Evolutionary conservation across 495 filamentous ascomycete genomes (phyloP).

Genomic region (Annulohypoxylon stygium): DNA sequence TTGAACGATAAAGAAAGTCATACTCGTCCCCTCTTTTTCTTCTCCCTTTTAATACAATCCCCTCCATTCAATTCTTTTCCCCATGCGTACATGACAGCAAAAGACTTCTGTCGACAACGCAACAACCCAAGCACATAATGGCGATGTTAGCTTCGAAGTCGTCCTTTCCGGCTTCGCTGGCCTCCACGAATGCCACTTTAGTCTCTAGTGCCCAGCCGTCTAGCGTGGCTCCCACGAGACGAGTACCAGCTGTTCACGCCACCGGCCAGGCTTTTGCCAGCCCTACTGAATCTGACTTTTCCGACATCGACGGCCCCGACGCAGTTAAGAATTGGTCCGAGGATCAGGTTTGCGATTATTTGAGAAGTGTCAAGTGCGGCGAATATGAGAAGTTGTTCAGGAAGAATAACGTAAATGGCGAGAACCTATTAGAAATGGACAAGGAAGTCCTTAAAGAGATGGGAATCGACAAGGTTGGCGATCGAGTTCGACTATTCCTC

Average conservation of each 20-base stretch:
- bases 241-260: conserved; percentile 67
- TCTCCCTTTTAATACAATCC: conserved; percentile 1
- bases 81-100: conserved; percentile 43
- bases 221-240: conserved; percentile 66
- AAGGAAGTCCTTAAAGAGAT: conserved; percentile 97
- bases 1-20: conserved; percentile 24
- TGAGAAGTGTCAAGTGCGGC: conserved; percentile 87
- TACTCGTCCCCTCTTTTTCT: conserved; percentile 11
- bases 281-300: conserved; percentile 95
- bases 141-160: conserved; percentile 90
- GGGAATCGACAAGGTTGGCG: conserved; percentile 97
- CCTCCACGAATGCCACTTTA: conserved; percentile 66
- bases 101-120: conserved; percentile 21
- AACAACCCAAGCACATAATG: conserved; percentile 61
- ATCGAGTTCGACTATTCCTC: conserved; percentile 93
- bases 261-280: conserved; percentile 79
- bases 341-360: conserved; percentile 88
- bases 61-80: conserved; percentile 28
- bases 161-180: conserved; percentile 75
- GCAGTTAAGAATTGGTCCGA: conserved; percentile 87
- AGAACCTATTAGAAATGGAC: conserved; percentile 96
- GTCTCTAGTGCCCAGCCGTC: conserved; percentile 65
- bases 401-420: conserved; percentile 95
- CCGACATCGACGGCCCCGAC: conserved; percentile 72
- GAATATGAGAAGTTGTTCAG: conserved; percentile 94